Base-by-base conservation (phyloP, 805 yeast genomes). In the Soucietia sequanensis region DNA sequence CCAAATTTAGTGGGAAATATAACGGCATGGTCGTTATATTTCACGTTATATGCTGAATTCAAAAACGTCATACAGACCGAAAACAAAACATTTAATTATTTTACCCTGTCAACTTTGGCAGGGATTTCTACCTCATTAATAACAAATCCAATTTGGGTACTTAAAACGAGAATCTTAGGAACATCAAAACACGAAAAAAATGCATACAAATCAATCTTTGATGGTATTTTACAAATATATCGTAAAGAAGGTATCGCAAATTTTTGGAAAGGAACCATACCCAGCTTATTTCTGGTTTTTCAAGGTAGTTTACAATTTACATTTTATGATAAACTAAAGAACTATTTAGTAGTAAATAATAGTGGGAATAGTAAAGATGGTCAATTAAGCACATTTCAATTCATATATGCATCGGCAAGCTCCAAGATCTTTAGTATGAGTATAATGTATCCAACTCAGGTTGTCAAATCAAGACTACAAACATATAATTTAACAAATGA, bases 91-190 rank as follows among this genome's bases (percentile, higher is more conserved):
- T 33, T 55, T 4, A 56, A 54, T 30, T 68, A 56, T 39, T 65
- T 67, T 34, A 50, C 59, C 4, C 58, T 68, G 5, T 62, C 68
- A 2, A 38, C 65, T 2, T 25, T 61, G 12, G 89, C 97, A 0
- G 99, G 99, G 0, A 51, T 80, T 26, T 50, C 80, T 4, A 87
- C 96, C 0, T 75, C 95, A 1, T 36, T 87, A 0, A 27, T 85
- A 11, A 90, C 99, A 1, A 93, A 89, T 53, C 99, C 99, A 1
- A 75, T 91, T 8, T 91, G 99, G 99, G 96, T 93, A 1, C 57
- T 93, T 13, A 93, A 93, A 58, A 93, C 99, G 0, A 70, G 98
- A 42, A 82, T 91, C 45, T 70, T 90, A 49, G 79, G 89, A 13
- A 75, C 76, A 2, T 60, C 75, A 2, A 59, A 62, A 24, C 40